Evolutionary conservation across 2,329 filamentous ascomycete species (phyloP).

Genomic region (Beauveria varroae): DNA sequence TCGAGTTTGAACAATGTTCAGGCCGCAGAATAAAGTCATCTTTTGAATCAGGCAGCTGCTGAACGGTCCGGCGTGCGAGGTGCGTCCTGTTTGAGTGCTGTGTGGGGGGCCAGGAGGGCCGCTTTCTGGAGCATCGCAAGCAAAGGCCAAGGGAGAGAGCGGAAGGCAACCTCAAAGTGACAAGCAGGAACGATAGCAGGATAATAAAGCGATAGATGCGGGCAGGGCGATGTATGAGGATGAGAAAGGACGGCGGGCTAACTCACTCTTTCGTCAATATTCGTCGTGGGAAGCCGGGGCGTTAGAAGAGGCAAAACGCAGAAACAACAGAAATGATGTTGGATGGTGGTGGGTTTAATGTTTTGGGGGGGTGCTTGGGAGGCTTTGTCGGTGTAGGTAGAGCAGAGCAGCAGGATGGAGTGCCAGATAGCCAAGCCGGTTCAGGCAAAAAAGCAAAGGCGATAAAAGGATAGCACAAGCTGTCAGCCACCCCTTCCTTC

Average conservation of each 20-base stretch:
- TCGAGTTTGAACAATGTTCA: neutral
- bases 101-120: constrained; percentile 7
- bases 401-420: neutral
- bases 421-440: neutral
- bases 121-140: constrained; percentile 5
- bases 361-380: neutral
- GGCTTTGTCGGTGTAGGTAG: constrained; percentile 7
- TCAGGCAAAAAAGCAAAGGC: neutral
- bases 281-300: constrained; percentile 1
- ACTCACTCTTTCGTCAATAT: constrained; percentile 7
- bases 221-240: neutral
- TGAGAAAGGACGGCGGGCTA: neutral
- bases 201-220: neutral
- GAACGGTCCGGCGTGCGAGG: neutral
- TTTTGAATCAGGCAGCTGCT: neutral
- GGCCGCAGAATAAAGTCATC: neutral
- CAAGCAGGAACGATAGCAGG: neutral
- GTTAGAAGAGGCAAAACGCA: neutral
- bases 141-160: neutral
- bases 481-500: neutral
- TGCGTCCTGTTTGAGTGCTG: constrained; percentile 1
- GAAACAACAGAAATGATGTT: constrained; percentile 9
- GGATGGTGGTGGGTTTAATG: constrained; percentile 9
- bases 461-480: neutral
- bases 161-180: neutral